These are phyloP conservation scores for Closterium sp. DNA, from an alignment of 139 green algal genomes.

Conservation along the genomic window DNA sequence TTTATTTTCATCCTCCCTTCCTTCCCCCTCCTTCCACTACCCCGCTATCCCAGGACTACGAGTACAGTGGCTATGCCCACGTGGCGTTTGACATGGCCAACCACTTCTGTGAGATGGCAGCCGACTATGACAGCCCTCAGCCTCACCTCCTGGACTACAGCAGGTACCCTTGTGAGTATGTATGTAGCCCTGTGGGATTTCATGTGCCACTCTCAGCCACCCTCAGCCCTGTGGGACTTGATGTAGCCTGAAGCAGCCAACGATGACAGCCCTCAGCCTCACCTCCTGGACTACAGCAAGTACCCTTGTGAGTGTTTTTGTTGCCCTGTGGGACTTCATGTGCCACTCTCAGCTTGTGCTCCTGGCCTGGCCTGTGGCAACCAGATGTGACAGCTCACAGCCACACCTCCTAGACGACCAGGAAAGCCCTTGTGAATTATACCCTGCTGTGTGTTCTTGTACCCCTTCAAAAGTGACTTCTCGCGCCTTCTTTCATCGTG, in stretches of 20 bases:
- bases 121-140: conserved; percentile 37
- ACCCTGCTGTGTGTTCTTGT: too few species aligned
- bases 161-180: conserved; percentile 41
- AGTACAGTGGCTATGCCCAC: conserved; percentile 47
- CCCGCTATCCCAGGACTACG: conserved; percentile 37
- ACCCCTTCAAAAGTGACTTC: too few species aligned
- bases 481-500: too few species aligned
- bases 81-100: conserved; percentile 50
- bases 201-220: too few species aligned
- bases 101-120: conserved; percentile 49
- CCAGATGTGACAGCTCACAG: too few species aligned
- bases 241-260: too few species aligned
- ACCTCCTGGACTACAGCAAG: not conserved
- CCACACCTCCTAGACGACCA: too few species aligned
- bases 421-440: too few species aligned
- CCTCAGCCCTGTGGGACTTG: not conserved
- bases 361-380: too few species aligned
- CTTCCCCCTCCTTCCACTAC: not conserved
- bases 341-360: too few species aligned
- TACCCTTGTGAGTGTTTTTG: not conserved
- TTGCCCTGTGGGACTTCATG: too few species aligned
- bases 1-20: not conserved
- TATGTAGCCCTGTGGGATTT: not conserved
- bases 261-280: too few species aligned
- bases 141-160: conserved; percentile 44